Evolutionary conservation across 352 stramenopile species (phyloP), one percentile per base, ranked within the genome.

Genomic region (Phytophthora capsici): DNA sequence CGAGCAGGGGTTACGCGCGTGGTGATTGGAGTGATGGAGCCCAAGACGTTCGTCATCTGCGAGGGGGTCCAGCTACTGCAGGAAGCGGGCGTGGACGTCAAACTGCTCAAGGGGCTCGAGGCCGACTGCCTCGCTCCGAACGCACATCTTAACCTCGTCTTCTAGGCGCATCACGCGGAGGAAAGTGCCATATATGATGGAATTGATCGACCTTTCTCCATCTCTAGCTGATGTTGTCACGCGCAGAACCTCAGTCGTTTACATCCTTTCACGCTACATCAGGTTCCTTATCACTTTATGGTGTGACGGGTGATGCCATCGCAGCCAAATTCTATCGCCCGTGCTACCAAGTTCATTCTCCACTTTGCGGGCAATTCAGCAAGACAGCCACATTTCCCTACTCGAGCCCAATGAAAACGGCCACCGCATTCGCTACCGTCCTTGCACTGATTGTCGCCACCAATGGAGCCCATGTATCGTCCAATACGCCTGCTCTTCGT

Each of bases 11-110:
- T 95, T 9, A 26, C 46, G 10, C 80, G 88, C 51, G 85, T 97
- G 22, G 84, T 97, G 8, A 76, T 97, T 17, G 89, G 88, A 50
- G 86, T 90, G 30, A 87, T 91, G 76, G 89, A 97, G 67, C 89
- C 89, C 17, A 88, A 80, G 59, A 97, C 88, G 46, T 97, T 97
- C 73, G 89, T 97, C 9, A 57, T 84, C 28, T 97, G 89, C 69
- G 72, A 94, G 36, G 89, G 89, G 36, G 85, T 94, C 19, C 62
- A 56, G n/a, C 61, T 93, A 61, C 82, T 97, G 6, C 69, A 78
- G 20, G 80, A 89, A 19, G 78, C 80, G 17, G 82, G 81, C 28
- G 83, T 96, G 32, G 51, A 80, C 40, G 88, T 94, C 8, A 84
- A 80, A 58, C 63, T 95, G 47, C 84, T 95, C 1, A 34, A 79